Conservation (phyloP, 371 early-diverging fungal species). For the Nematocida displodere region DNA sequence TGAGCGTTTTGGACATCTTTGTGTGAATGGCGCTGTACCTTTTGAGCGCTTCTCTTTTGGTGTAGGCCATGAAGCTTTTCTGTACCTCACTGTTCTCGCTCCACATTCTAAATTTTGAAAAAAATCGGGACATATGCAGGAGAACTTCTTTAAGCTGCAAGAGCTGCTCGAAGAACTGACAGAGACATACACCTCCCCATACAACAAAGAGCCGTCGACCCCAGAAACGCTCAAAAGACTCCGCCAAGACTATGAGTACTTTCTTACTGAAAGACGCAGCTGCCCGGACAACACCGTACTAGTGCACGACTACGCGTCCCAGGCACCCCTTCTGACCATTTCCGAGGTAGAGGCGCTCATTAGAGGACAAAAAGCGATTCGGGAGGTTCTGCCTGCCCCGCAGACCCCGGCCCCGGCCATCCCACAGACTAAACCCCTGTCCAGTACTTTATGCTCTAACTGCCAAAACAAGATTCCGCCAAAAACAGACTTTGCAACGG, state of each 20-base stretch:
- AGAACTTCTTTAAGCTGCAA: slow-evolving; percentile 33
- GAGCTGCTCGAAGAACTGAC: slow-evolving; percentile 18
- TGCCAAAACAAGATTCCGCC: background rate
- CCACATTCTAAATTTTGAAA: too few species aligned
- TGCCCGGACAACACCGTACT: background rate
- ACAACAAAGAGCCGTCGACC: background rate
- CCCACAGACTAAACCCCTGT: background rate
- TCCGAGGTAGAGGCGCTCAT: slow-evolving; percentile 24
- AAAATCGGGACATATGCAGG: slow-evolving; percentile 8
- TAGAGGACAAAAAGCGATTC: background rate
- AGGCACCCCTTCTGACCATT: background rate
- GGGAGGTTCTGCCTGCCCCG: background rate
- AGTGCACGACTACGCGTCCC: slow-evolving; percentile 21
- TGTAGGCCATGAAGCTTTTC: slow-evolving; percentile 13
- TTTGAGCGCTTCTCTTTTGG: slow-evolving; percentile 28
- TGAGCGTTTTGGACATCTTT: background rate
- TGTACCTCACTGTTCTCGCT: background rate
- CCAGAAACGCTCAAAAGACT: background rate
- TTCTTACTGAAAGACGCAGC: background rate
- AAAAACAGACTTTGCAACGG: background rate
- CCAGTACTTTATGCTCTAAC: background rate
- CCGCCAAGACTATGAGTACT: slow-evolving; percentile 14
- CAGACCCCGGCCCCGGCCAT: background rate
- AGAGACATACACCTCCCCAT: slow-evolving; percentile 18
- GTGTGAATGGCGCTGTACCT: background rate